Conservation (phyloP, 2,329 filamentous ascomycete species). For the Aspergillus thermomutatus region DNA sequence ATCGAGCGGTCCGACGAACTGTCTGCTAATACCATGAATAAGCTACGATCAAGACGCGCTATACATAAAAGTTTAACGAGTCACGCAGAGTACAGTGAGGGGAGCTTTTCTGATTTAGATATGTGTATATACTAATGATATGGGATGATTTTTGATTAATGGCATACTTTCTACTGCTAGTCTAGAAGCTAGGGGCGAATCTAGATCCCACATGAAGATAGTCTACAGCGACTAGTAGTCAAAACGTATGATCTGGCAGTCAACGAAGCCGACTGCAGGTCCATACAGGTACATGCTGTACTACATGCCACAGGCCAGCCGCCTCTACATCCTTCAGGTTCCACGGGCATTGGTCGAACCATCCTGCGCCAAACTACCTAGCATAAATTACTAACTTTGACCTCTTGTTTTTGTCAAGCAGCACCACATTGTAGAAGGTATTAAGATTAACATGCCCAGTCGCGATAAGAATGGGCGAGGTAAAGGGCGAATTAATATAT, state of each 20-base stretch:
- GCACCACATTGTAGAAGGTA: background rate
- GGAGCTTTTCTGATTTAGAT: background rate
- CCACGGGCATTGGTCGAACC: background rate
- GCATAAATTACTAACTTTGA: background rate
- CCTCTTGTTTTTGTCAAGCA: background rate
- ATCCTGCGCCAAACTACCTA: background rate
- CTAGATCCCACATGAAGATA: no score
- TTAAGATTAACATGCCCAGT: background rate
- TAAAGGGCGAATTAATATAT: background rate
- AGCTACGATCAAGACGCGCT: background rate
- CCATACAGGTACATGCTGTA: no score
- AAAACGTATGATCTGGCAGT: no score
- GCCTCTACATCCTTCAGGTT: background rate
- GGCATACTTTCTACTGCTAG: background rate
- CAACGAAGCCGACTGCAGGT: no score
- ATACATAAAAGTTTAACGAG: background rate
- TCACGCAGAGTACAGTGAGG: background rate
- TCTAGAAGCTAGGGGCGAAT: background rate
- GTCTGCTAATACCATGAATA: background rate
- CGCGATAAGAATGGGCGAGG: background rate
- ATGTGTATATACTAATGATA: conserved; percentile 7
- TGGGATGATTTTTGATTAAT: background rate
- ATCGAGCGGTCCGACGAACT: background rate
- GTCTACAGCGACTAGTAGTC: no score
- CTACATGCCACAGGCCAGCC: background rate